Percentiles rank a stretch among this genome's conserved stretches.
Evolutionary conservation across 164 flowering plant species (phyloP).

Genomic region (Piper longum): DNA sequence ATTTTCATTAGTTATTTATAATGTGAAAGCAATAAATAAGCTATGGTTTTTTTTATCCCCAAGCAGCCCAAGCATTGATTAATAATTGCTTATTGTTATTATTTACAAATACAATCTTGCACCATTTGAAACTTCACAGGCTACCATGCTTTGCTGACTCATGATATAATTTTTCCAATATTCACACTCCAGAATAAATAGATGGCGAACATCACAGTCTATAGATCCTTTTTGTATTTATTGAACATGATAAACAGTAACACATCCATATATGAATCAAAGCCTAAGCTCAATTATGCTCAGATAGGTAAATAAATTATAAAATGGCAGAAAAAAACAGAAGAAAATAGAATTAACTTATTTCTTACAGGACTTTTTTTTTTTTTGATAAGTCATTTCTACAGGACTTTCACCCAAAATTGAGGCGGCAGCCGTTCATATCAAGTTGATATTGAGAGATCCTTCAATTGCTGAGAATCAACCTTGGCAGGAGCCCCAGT

Average conservation of each 20-base stretch:
- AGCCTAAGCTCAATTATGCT: background rate
- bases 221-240: no score
- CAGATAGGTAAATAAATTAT: background rate
- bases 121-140: no score
- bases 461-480: constrained; percentile 75
- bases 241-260: no score
- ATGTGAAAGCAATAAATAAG: no score
- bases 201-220: constrained; percentile 31
- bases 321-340: no score
- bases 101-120: no score
- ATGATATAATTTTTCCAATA: constrained; percentile 67
- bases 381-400: background rate
- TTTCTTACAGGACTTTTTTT: no score
- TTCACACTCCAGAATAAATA: constrained; percentile 79
- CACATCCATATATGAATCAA: background rate
- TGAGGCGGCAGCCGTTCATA: background rate
- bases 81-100: no score
- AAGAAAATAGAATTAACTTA: no score
- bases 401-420: background rate
- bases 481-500: constrained; percentile 79
- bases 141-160: constrained; percentile 4
- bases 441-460: constrained; percentile 23
- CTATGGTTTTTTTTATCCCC: no score
- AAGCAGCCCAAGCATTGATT: no score
- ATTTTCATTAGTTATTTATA: no score